Evolutionary conservation across 1,284 basidiomycete genomes (phyloP).

Genomic region (Stereum hirsutum): DNA sequence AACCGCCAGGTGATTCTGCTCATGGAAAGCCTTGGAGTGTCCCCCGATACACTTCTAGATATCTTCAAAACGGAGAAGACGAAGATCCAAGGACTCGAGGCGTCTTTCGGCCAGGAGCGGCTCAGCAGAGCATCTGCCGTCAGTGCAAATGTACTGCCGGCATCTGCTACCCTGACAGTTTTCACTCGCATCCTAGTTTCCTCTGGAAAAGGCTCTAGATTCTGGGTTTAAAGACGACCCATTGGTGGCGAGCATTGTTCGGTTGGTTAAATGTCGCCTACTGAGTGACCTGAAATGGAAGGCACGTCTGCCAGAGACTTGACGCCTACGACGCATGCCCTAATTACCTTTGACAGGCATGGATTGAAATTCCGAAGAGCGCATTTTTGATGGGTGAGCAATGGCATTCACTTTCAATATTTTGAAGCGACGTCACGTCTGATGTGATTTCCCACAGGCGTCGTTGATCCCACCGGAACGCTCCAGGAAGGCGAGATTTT

Average conservation of each 20-base stretch:
- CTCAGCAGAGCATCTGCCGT: neutral
- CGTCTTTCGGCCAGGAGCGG: neutral
- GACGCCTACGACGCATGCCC: too few species aligned
- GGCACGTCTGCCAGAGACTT: too few species aligned
- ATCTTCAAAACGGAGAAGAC: neutral
- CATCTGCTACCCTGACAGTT: neutral
- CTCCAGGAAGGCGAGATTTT: neutral
- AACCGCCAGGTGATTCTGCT: neutral
- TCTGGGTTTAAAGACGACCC: neutral
- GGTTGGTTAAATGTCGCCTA: neutral
- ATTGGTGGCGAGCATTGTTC: neutral
- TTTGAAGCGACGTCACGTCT: neutral
- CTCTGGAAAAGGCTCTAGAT: neutral
- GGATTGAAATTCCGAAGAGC: neutral
- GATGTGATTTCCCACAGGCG: neutral
- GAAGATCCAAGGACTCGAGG: neutral
- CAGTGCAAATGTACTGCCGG: neutral
- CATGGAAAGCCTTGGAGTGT: neutral
- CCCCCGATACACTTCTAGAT: neutral
- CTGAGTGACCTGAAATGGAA: neutral
- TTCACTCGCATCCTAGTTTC: neutral
- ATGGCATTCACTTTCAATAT: neutral
- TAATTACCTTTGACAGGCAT: too few species aligned
- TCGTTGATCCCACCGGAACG: neutral
- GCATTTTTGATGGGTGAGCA: neutral